Percentiles rank a stretch among this genome's conserved stretches.
Evolutionary conservation across 768 basidiomycete species (phyloP).

Genomic region (Panaeolus papilionaceus): DNA sequence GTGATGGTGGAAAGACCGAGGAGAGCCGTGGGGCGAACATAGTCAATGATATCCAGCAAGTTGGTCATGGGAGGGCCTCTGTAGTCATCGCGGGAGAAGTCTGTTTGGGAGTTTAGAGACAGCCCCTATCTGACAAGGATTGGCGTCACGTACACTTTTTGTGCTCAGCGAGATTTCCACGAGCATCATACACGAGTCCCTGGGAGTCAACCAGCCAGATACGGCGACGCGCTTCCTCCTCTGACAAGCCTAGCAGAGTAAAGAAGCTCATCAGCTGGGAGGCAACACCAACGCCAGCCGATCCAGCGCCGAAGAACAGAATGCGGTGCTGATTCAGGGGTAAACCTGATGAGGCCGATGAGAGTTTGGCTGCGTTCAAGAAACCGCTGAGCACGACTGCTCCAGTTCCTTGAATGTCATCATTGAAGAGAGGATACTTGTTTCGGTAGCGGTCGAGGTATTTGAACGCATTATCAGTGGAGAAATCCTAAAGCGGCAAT

Average conservation of each 20-base stretch:
- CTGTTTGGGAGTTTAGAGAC: slow-evolving; percentile 38
- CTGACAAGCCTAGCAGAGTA: slow-evolving; percentile 75
- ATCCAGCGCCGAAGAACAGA: slow-evolving; percentile 93
- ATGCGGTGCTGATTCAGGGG: slow-evolving; percentile 80
- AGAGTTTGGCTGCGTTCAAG: slow-evolving; percentile 83
- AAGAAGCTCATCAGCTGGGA: slow-evolving; percentile 91
- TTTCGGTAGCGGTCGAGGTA: slow-evolving; percentile 81
- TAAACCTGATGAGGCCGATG: slow-evolving; percentile 71
- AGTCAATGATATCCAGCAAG: slow-evolving; percentile 78
- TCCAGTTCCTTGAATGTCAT: slow-evolving; percentile 92
- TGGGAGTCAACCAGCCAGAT: slow-evolving; percentile 90
- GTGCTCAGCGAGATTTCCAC: slow-evolving; percentile 79
- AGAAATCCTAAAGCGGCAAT: slow-evolving; percentile 69
- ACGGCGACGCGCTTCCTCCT: slow-evolving; percentile 74
- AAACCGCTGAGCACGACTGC: slow-evolving; percentile 92
- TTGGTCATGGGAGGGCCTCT: slow-evolving; percentile 74
- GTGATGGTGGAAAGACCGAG: slow-evolving; percentile 89
- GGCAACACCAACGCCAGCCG: slow-evolving; percentile 92
- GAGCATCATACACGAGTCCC: slow-evolving; percentile 80
- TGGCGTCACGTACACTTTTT: slow-evolving; percentile 68
- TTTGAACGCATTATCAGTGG: slow-evolving; percentile 89
- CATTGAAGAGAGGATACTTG: slow-evolving; percentile 84
- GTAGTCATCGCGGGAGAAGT: slow-evolving; percentile 86
- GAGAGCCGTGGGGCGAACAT: slow-evolving; percentile 88
- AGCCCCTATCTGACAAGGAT: not conserved